A percentile compares a stretch with the other conserved stretches of the same genome.
These are phyloP conservation scores for Meredithiella fracta DNA, from an alignment of 2,329 filamentous ascomycete species.

Conservation along the genomic window DNA sequence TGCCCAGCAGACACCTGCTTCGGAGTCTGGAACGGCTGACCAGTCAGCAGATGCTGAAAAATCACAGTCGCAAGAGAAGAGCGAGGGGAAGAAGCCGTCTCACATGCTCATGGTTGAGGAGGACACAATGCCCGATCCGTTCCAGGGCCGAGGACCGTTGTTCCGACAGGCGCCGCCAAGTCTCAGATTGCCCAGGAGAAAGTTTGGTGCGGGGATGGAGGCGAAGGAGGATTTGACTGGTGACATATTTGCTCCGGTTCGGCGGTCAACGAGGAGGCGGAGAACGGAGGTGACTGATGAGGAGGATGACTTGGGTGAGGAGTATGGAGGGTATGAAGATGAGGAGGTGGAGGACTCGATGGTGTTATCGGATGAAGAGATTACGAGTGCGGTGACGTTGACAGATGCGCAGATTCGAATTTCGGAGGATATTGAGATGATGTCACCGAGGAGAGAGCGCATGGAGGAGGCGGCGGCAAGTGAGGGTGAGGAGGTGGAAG, in stretches of 20 bases:
- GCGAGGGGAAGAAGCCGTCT: conserved; percentile 17
- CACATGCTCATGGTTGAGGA: conserved; percentile 24
- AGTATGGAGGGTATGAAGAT: conserved; percentile 14
- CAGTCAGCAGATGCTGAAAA: neutral
- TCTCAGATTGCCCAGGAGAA: conserved; percentile 10
- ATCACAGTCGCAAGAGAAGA: neutral
- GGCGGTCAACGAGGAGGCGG: conserved; percentile 6
- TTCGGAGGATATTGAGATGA: conserved; percentile 12
- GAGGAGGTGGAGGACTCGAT: conserved; percentile 10
- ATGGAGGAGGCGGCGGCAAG: neutral
- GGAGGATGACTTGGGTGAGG: conserved; percentile 13
- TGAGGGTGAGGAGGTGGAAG: neutral
- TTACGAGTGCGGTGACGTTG: conserved; percentile 11
- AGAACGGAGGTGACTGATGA: conserved; percentile 3
- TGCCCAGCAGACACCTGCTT: neutral
- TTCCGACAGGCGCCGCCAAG: conserved; percentile 12
- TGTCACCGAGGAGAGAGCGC: conserved; percentile 4
- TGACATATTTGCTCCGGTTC: conserved; percentile 14
- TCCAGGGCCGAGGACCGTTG: conserved; percentile 2
- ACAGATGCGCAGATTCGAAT: conserved; percentile 11
- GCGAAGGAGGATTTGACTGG: conserved; percentile 12
- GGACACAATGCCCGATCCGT: conserved; percentile 14
- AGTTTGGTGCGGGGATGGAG: conserved; percentile 2
- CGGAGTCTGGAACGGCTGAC: neutral
- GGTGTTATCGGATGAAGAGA: conserved; percentile 11